Conservation (phyloP, 805 yeast species). For the Metschnikowia kunwiensis region DNA sequence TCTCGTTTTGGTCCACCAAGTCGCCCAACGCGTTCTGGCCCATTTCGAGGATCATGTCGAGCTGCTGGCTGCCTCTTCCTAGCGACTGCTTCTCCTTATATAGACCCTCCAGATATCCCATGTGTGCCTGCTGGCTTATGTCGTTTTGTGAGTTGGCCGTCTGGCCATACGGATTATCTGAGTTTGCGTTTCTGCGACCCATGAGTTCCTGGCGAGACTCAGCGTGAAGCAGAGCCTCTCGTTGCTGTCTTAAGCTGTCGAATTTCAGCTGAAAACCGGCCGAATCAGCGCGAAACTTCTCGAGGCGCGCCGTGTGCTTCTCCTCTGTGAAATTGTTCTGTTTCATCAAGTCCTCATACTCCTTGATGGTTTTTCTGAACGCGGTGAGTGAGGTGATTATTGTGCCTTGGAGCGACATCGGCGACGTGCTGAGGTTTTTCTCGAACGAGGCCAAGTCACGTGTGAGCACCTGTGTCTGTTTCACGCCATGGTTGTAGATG, state of each 20-base stretch:
- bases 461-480: conserved; percentile 72
- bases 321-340: conserved; percentile 58
- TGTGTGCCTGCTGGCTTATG: conserved; percentile 21
- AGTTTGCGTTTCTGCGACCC: conserved; percentile 43
- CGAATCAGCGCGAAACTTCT: conserved; percentile 50
- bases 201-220: conserved; percentile 51
- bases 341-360: conserved; percentile 54
- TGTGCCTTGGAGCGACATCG: conserved; percentile 72
- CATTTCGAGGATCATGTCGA: conserved; percentile 88
- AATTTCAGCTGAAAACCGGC: conserved; percentile 48
- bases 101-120: conserved; percentile 58
- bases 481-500: conserved; percentile 82
- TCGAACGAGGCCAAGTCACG: conserved; percentile 69
- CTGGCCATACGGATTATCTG: conserved; percentile 51
- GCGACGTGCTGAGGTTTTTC: conserved; percentile 61
- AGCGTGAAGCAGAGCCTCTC: conserved; percentile 52
- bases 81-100: conserved; percentile 64
- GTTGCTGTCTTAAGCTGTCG: conserved; percentile 48
- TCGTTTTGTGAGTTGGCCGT: conserved; percentile 11
- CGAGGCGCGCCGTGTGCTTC: conserved; percentile 51
- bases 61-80: conserved; percentile 69
- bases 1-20: conserved; percentile 77
- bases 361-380: conserved; percentile 70
- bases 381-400: conserved; percentile 78
- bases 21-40: conserved; percentile 85